Evolutionary conservation across 495 filamentous ascomycete species (phyloP), one percentile per base, ranked within the genome.

Genomic region (Penicillium malachiteum): DNA sequence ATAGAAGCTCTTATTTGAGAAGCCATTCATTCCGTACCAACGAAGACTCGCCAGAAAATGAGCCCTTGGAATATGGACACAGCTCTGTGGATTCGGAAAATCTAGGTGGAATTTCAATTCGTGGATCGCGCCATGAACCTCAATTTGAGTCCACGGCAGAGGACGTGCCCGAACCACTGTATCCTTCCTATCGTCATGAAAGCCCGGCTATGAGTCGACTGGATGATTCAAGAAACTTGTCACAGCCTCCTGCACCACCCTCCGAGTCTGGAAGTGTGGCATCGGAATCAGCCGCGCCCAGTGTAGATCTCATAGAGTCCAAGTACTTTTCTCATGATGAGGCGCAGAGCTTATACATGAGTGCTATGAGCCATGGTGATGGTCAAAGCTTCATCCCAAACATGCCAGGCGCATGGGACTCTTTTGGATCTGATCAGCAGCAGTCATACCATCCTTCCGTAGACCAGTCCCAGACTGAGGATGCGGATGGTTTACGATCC

Each of bases 281-380:
- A 16, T 67, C 67, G 5, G 56, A 54, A 38, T 57, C 59, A 7
- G 57, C 52, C 21, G 66, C 62, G 30, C 52, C 65, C 16, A 49
- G 55, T 50, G 81, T 81, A 31, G 81, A 87, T 51, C 79, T 90
- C 13, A 73, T 80, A 16, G 75, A 89, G 56, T 97, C 95, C 9
- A 90, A 81, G 58, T 67, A 94, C 13, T 97, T 92, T 67, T 92
- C 84, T 50, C 87, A 95, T 52, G 91, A 95, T 54, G 92, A 97
- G 55, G 94, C 94, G 0, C 87, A 93, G 62, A 97, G 94, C 71
- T 88, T 99, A 85, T 97, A 97, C 59, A 92, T 97, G 84, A 89
- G 86, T 62, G 87, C 87, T 17, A 74, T 88, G 9, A 85, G 82
- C 45, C 66, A 74, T 38, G 66, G 56, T 16, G 61, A 61, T 10